Percentiles rank a stretch among this genome's conserved stretches.
phyloP scores from a whole-genome alignment of 2,329 filamentous ascomycete species.

The Fusarium euwallaceae region DNA sequence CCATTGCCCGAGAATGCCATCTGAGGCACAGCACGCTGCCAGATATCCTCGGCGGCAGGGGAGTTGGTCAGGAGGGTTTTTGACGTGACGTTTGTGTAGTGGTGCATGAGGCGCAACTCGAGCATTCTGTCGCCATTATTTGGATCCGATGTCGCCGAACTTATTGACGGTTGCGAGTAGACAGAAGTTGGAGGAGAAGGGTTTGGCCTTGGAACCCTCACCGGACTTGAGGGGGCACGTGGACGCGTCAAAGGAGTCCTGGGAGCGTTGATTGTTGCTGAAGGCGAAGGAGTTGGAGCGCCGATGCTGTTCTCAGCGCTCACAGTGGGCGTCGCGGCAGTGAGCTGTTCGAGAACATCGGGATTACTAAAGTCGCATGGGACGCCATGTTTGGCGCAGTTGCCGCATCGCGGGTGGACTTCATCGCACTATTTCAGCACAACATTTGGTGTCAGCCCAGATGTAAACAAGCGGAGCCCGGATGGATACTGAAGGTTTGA shows the following conservation, averaged over 20 bases:
- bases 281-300: constrained; percentile 42
- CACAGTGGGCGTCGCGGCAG: constrained; percentile 52
- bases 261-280: constrained; percentile 37
- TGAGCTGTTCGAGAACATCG: constrained; percentile 60
- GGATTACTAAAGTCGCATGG: constrained; percentile 73
- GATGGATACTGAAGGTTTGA: not conserved
- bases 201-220: constrained; percentile 40
- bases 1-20: constrained; percentile 71
- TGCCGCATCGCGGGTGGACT: constrained; percentile 73
- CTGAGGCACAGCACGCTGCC: constrained; percentile 70
- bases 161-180: constrained; percentile 47
- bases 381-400: constrained; percentile 76
- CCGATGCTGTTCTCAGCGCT: constrained; percentile 43
- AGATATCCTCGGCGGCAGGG: constrained; percentile 66
- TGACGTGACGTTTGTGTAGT: constrained; percentile 72
- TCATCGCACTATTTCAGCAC: constrained; percentile 69
- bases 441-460: constrained; percentile 28
- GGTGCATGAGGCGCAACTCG: constrained; percentile 74
- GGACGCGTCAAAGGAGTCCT: constrained; percentile 43
- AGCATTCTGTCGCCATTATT: constrained; percentile 61
- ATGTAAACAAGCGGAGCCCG: constrained; percentile 5
- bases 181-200: constrained; percentile 51
- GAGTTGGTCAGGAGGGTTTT: constrained; percentile 70
- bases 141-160: constrained; percentile 50
- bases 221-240: constrained; percentile 37